phyloP scores from a whole-genome alignment of 2,329 filamentous ascomycete genomes.

The Neofusicoccum cordaticola region DNA sequence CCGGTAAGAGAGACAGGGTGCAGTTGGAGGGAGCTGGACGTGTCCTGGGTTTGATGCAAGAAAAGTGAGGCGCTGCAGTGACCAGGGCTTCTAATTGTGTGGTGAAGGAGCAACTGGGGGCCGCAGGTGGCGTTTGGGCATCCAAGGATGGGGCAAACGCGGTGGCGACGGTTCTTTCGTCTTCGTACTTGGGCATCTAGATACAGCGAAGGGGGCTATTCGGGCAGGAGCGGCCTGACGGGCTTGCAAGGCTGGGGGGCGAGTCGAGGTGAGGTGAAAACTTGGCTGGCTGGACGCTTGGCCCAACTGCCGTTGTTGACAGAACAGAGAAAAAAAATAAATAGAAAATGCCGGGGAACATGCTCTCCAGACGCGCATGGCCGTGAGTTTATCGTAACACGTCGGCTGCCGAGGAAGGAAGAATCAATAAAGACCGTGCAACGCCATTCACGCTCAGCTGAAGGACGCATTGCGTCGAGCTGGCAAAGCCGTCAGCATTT shows the following conservation, averaged over 20 bases:
- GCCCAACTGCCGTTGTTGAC: background rate
- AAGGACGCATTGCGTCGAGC: background rate
- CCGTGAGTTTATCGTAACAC: background rate
- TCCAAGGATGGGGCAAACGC: background rate
- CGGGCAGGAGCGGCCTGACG: background rate
- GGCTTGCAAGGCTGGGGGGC: no score
- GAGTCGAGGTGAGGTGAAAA: background rate
- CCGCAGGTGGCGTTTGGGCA: background rate
- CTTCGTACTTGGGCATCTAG: background rate
- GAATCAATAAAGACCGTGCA: conserved; percentile 3
- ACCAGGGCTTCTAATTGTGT: background rate
- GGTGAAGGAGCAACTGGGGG: background rate
- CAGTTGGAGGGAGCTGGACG: background rate
- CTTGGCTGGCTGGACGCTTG: background rate
- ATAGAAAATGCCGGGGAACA: background rate
- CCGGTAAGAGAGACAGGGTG: background rate
- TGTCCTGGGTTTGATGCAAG: background rate
- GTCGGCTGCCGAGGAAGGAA: background rate
- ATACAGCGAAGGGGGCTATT: background rate
- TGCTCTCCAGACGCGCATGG: background rate
- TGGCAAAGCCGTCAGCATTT: background rate
- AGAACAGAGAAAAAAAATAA: background rate
- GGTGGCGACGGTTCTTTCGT: no score
- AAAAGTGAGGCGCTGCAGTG: background rate
- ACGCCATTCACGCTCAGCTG: background rate